phyloP scores from a whole-genome alignment of 352 stramenopile species.

The Phytophthora idaei region DNA sequence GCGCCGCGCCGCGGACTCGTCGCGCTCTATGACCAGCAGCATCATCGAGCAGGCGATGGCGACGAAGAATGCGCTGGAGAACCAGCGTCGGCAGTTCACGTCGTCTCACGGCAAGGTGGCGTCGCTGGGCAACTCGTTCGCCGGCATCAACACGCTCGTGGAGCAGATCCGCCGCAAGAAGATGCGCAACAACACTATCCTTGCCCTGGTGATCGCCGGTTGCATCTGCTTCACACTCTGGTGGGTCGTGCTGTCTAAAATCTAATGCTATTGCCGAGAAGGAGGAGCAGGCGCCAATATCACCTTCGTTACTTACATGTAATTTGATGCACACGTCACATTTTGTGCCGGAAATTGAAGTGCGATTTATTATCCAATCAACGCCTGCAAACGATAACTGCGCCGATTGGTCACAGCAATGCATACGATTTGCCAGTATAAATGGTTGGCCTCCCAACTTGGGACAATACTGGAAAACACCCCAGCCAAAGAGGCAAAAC shows the following conservation, averaged over 20 bases:
- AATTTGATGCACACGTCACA: constrained; percentile 7
- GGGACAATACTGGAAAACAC: constrained; percentile 30
- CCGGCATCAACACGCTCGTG: constrained; percentile 96
- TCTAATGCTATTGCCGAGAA: constrained; percentile 38
- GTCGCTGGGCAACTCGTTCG: constrained; percentile 90
- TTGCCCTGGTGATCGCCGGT: constrained; percentile 94
- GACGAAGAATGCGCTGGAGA: constrained; percentile 88
- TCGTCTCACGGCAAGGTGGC: constrained; percentile 85
- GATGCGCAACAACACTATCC: constrained; percentile 96
- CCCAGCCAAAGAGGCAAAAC: constrained; percentile 20
- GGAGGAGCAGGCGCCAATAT: no score
- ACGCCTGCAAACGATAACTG: neutral
- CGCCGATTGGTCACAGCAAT: constrained; percentile 17
- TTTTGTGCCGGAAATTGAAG: constrained; percentile 22
- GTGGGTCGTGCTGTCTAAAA: constrained; percentile 88
- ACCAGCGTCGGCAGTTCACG: constrained; percentile 89
- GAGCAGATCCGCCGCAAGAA: constrained; percentile 97
- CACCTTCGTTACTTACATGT: no score
- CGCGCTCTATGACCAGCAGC: constrained; percentile 77
- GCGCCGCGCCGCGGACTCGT: constrained; percentile 79
- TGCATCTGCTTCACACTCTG: constrained; percentile 98
- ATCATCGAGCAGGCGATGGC: constrained; percentile 91
- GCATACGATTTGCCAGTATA: constrained; percentile 18
- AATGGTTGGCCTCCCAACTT: constrained; percentile 35
- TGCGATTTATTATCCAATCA: constrained; percentile 28